Conservation (phyloP, 2,329 filamentous ascomycete species). For the Chaetomium olivaceum region DNA sequence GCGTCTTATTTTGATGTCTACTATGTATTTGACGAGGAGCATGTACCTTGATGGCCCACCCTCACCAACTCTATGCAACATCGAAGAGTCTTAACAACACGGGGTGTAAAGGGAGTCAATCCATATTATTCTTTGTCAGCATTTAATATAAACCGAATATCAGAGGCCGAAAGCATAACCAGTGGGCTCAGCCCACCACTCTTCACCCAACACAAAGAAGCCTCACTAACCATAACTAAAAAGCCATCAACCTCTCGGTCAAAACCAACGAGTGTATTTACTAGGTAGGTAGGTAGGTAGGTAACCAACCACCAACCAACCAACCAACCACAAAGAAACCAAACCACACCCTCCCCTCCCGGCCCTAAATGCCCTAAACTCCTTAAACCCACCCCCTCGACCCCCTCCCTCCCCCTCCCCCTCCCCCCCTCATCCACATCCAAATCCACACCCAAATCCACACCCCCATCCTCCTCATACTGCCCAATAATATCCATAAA, state of each 20-base stretch:
- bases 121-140: neutral
- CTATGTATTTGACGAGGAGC: neutral
- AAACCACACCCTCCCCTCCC: neutral
- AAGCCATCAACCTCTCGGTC: neutral
- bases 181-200: neutral
- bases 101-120: no score
- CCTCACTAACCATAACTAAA: neutral
- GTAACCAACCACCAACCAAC: neutral
- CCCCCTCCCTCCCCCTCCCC: neutral
- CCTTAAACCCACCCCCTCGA: neutral
- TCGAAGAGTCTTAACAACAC: no score
- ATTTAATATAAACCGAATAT: no score
- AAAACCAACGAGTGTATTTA: neutral
- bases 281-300: no score
- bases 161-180: neutral
- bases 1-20: neutral
- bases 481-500: slow-evolving; percentile 27
- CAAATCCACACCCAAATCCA: no score
- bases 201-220: neutral
- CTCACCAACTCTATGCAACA: no score
- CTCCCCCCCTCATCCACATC: neutral
- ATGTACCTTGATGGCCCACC: neutral
- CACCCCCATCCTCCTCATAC: slow-evolving; percentile 10
- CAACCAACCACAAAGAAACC: neutral
- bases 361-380: no score